Evolutionary conservation across 148 eudicot species (phyloP), one percentile per base, ranked within the genome.

Genomic region (Salicornia ramosissima): DNA sequence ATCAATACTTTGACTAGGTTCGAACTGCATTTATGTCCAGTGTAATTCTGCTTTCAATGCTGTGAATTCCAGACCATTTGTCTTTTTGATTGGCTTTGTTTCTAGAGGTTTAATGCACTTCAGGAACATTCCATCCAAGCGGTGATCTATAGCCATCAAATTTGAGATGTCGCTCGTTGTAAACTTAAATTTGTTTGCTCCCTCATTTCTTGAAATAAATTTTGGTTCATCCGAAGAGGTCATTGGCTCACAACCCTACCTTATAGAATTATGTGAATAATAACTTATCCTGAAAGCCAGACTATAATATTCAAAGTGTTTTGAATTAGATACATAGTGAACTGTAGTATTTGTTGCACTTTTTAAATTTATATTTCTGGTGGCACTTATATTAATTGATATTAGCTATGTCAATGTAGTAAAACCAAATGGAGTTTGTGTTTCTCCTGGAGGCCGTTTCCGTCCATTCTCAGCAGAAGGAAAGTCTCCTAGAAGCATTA

Each of bases 381-480:
- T 14, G 61, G 6, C 0, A 21, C 34, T 22, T 36, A 18, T 18
- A 50, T 74, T 51, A 26, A 76, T 22, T 64, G 60, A 34, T 36
- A 46, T 71, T 45, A 22, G 29, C 67, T 79, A 42, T 71, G 11
- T 49, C 22, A 40, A 74, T 81, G 80, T 90, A 94, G 99, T 82
- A 67, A 87, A 86, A 72, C 79, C 88, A 71, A 79, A 69, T 79
- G 90, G 85, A 67, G 87, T 90, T 50, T 94, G 99, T 77, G 68
- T 90, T 66, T 94, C 97, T 68, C 90, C 80, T 25, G 98, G 99
- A 72, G 96, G 99, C 65, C 96, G 96, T 46, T 94, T 94, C 71
- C 86, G 82, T 6, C 88, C 87, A 55, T 90, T 86, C 81, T 69
- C 87, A 69, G 81, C 77, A 59, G 87, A 88, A 75, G 99, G 99